Evolutionary conservation across 164 flowering plant genomes (phyloP).

Genomic region (Protea cynaroides): DNA sequence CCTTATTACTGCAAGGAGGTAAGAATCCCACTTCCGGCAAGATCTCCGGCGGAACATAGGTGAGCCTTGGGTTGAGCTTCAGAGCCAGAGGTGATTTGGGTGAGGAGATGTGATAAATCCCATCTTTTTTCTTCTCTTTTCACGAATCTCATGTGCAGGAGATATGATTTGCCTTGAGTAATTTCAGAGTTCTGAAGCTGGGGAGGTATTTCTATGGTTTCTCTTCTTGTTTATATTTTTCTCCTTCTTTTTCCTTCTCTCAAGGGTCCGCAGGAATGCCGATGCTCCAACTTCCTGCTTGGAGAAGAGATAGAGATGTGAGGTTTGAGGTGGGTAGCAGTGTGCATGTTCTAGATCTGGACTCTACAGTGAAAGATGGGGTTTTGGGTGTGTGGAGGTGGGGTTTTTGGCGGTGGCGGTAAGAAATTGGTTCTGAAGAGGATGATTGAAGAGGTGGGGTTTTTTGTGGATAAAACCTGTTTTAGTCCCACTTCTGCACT

Average conservation of each 20-base stretch:
- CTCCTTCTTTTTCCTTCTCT: constrained; percentile 1
- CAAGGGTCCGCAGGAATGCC: constrained; percentile 33
- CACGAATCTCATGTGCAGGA: constrained; percentile 26
- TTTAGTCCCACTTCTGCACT: no score
- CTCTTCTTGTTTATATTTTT: constrained; percentile 4
- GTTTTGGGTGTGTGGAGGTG: constrained; percentile 29
- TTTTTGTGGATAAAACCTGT: no score
- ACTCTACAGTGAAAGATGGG: constrained; percentile 48
- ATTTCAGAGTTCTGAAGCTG: constrained; percentile 5
- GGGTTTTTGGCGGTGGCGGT: constrained; percentile 13
- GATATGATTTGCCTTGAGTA: constrained; percentile 16
- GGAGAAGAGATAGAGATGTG: constrained; percentile 27
- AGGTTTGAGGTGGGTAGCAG: constrained; percentile 34
- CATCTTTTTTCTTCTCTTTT: constrained; percentile 9
- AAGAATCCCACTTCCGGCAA: no score
- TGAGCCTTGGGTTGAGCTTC: no score
- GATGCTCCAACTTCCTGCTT: constrained; percentile 26
- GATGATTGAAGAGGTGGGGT: constrained; percentile 50
- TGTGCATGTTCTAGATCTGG: constrained; percentile 45
- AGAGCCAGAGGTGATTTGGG: no score
- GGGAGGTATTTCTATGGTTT: constrained; percentile 8
- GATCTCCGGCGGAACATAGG: no score
- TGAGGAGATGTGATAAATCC: no score
- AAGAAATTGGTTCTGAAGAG: constrained; percentile 40
- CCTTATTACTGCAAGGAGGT: no score